Conservation (phyloP, 2,329 filamentous ascomycete genomes). For the Diaporthe sp. region DNA sequence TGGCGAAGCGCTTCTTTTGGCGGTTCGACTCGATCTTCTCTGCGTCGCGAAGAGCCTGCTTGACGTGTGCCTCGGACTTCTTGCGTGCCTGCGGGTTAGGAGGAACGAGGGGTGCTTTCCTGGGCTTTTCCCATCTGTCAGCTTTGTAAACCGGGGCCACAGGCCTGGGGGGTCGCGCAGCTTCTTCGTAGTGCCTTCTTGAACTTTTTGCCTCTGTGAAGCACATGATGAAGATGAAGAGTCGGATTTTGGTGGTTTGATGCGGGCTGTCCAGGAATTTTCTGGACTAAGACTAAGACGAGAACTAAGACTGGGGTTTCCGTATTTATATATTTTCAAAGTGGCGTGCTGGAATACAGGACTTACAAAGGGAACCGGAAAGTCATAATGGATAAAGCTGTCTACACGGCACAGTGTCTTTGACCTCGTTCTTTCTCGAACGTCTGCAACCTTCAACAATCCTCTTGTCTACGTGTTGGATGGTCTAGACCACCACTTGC, state of each 20-base stretch:
- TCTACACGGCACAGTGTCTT: not conserved
- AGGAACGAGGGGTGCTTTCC: not conserved
- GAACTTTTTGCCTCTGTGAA: not conserved
- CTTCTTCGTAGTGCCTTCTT: not conserved
- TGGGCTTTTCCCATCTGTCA: not conserved
- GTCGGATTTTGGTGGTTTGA: not conserved
- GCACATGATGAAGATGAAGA: slow-evolving; percentile 4
- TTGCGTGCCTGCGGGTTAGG: not conserved
- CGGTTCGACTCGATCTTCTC: not conserved
- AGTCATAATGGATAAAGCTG: not conserved
- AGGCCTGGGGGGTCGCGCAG: not conserved
- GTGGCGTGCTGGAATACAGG: not conserved
- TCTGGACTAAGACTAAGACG: not conserved
- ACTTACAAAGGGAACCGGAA: not conserved
- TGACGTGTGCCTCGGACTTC: not conserved
- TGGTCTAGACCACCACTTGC: not conserved
- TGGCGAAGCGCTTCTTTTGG: not conserved
- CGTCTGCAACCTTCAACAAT: not conserved
- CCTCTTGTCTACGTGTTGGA: not conserved
- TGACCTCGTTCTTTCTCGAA: not conserved
- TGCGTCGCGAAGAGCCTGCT: not conserved
- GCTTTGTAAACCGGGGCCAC: not conserved
- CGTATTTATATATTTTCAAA: not conserved
- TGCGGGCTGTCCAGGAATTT: not conserved
- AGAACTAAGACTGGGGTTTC: not conserved